A percentile compares a stretch with the other conserved stretches of the same genome.
phyloP scores from a whole-genome alignment of 441 rosid species.

The Corymbia citriodora region DNA sequence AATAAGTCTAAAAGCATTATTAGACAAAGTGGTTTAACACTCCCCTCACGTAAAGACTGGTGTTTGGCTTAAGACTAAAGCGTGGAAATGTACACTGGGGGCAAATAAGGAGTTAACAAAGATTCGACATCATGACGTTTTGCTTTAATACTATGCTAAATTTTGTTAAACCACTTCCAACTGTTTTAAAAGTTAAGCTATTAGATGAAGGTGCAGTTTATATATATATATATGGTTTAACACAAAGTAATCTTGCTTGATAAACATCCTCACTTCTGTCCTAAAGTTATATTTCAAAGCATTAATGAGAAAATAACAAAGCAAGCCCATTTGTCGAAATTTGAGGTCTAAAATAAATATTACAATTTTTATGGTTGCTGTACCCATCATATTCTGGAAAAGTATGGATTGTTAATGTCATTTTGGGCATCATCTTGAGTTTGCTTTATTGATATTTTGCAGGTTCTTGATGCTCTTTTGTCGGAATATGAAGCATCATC shows the following conservation, averaged over 20 bases:
- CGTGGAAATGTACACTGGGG: not conserved
- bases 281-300: not conserved
- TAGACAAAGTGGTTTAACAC: not conserved
- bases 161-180: not conserved
- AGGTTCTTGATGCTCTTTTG: slow-evolving; percentile 83
- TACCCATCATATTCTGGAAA: not conserved
- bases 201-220: not conserved
- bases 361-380: not conserved
- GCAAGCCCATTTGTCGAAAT: not conserved
- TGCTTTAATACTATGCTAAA: not conserved
- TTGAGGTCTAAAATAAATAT: not conserved
- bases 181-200: not conserved
- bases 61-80: not conserved
- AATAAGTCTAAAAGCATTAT: not conserved
- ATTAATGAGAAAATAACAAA: not conserved
- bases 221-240: not conserved
- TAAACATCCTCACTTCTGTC: not conserved
- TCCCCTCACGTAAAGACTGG: not conserved
- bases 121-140: not conserved
- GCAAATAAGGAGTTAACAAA: not conserved
- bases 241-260: not conserved
- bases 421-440: not conserved
- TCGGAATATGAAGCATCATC: slow-evolving; percentile 72
- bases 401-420: not conserved
- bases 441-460: slow-evolving; percentile 2